These are phyloP conservation scores for Petrea volubilis DNA, from an alignment of 257 asterid species.

Conservation along the genomic window DNA sequence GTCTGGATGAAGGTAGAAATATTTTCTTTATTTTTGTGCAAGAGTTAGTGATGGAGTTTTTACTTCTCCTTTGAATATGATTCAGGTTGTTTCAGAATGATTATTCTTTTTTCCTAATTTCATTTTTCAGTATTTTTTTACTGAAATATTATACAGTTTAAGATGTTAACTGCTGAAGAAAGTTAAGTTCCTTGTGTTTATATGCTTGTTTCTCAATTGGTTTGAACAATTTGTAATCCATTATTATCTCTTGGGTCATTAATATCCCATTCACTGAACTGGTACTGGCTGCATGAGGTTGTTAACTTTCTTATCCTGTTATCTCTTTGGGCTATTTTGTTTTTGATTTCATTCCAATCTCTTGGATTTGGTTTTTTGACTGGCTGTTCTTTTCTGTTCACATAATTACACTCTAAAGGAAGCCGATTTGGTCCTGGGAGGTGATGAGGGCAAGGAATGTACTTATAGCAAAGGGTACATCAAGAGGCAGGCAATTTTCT, in stretches of 20 bases:
- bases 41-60: background rate
- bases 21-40: background rate
- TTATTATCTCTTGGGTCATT: background rate
- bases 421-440: constrained; percentile 90
- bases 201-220: background rate
- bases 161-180: background rate
- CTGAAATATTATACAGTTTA: background rate
- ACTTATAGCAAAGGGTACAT: constrained; percentile 73
- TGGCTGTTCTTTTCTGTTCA: background rate
- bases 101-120: background rate
- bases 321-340: background rate
- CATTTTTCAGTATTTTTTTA: background rate
- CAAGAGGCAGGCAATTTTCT: constrained; percentile 90
- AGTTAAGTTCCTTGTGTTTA: no score
- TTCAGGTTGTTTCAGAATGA: background rate
- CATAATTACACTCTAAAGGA: constrained; percentile 48
- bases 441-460: constrained; percentile 96
- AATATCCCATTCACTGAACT: background rate
- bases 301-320: background rate
- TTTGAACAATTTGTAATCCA: background rate
- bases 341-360: background rate
- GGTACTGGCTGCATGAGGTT: constrained; percentile 1
- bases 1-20: background rate
- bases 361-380: background rate
- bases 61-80: background rate